A percentile compares a stretch with the other conserved stretches of the same genome.
Conservation (phyloP, 345 rosid species). For the Gossypioides kirkii region DNA sequence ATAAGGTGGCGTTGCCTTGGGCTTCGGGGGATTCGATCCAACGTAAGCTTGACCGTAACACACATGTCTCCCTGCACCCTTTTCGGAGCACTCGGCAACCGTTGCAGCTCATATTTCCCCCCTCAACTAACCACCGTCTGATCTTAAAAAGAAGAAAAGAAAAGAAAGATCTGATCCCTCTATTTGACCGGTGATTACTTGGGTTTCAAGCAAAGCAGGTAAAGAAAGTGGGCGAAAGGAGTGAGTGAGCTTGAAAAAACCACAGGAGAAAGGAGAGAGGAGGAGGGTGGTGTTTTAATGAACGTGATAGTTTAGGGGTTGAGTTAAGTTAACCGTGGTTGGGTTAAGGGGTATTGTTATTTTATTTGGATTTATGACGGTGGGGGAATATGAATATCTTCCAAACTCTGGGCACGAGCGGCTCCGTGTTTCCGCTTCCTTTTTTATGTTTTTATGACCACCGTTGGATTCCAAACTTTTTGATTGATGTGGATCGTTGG, state of each 20-base stretch:
- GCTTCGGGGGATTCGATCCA: slow-evolving; percentile 51
- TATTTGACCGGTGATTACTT: slow-evolving; percentile 7
- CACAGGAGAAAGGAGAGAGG: not conserved
- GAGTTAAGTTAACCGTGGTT: slow-evolving; percentile 39
- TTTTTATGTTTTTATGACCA: slow-evolving; percentile 4
- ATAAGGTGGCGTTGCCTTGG: slow-evolving; percentile 56
- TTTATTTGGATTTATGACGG: not conserved
- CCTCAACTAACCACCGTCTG: slow-evolving; percentile 12
- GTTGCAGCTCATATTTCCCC: slow-evolving; percentile 47
- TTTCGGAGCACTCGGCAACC: slow-evolving; percentile 60
- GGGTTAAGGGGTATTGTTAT: slow-evolving; percentile 17
- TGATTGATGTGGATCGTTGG: slow-evolving; percentile 25
- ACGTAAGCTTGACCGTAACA: slow-evolving; percentile 43
- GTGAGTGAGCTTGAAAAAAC: not conserved
- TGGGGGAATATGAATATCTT: slow-evolving; percentile 32
- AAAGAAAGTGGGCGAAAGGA: not conserved
- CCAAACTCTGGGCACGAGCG: slow-evolving; percentile 80
- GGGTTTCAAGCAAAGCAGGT: slow-evolving; percentile 3
- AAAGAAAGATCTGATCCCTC: not conserved
- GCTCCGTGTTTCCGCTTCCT: slow-evolving; percentile 67
- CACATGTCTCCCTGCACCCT: slow-evolving; percentile 51
- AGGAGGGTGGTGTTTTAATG: not conserved
- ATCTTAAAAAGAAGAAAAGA: not conserved
- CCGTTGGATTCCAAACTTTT: slow-evolving; percentile 24
- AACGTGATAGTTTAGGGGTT: slow-evolving; percentile 7